phyloP scores from a whole-genome alignment of 371 early-diverging fungal genomes.

The Circinella minor region DNA sequence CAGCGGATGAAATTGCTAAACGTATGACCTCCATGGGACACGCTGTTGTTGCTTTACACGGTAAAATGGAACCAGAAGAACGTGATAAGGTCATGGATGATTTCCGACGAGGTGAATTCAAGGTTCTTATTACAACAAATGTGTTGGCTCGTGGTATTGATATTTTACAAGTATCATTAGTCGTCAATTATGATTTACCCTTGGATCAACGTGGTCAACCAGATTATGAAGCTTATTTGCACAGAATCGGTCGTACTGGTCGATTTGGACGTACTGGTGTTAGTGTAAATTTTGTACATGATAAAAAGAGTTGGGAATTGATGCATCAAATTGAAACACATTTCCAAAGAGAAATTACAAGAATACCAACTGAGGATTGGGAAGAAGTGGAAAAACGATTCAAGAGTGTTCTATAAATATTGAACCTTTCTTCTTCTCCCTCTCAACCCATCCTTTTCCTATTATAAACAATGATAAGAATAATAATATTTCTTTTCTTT shows the following conservation, averaged over 20 bases:
- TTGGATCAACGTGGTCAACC: conserved; percentile 59
- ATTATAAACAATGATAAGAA: neutral
- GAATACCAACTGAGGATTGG: conserved; percentile 80
- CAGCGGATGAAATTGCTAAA: conserved; percentile 81
- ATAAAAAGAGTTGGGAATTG: conserved; percentile 66
- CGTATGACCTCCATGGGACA: conserved; percentile 88
- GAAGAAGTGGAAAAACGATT: conserved; percentile 78
- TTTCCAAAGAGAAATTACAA: conserved; percentile 76
- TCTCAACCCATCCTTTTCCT: neutral
- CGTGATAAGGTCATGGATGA: conserved; percentile 95
- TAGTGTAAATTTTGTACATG: conserved; percentile 95
- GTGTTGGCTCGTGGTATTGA: conserved; percentile 98
- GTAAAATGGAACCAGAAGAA: conserved; percentile 77
- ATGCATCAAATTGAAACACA: conserved; percentile 80
- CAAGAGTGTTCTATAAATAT: conserved; percentile 64
- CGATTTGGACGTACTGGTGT: conserved; percentile 98
- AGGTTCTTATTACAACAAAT: conserved; percentile 97
- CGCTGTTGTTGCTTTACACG: conserved; percentile 87
- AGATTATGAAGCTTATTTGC: conserved; percentile 96
- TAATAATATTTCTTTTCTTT: neutral
- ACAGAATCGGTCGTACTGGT: conserved; percentile 99
- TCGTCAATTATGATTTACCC: conserved; percentile 98
- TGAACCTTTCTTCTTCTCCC: neutral
- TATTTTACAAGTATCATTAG: conserved; percentile 93
- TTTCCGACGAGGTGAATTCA: conserved; percentile 90